phyloP scores from a whole-genome alignment of 2,329 filamentous ascomycete genomes.

The Pleoardoris graminearum region DNA sequence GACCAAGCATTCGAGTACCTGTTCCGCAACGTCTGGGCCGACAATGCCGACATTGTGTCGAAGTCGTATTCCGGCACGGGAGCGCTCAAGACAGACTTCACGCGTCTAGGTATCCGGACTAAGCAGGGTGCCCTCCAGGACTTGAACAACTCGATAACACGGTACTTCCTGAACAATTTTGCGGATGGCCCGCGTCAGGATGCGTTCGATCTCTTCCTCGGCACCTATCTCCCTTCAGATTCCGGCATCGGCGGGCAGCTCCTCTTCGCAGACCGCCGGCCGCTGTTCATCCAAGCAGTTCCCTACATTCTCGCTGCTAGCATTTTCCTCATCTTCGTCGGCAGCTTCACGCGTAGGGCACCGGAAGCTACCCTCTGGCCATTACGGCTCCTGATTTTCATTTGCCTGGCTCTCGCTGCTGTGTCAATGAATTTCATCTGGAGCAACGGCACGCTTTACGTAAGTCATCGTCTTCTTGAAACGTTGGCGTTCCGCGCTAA shows the following conservation, averaged over 20 bases:
- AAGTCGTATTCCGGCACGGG: slow-evolving; percentile 93
- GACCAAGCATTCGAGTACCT: slow-evolving; percentile 82
- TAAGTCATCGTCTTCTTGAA: slow-evolving; percentile 57
- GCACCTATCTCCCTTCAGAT: slow-evolving; percentile 76
- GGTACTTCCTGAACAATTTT: slow-evolving; percentile 95
- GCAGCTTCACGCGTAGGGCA: slow-evolving; percentile 69
- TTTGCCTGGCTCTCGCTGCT: slow-evolving; percentile 71
- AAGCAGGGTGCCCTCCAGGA: slow-evolving; percentile 83
- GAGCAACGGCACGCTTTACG: slow-evolving; percentile 87
- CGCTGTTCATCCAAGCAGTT: slow-evolving; percentile 86
- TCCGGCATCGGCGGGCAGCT: slow-evolving; percentile 71
- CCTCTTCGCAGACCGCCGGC: slow-evolving; percentile 82
- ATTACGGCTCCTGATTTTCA: slow-evolving; percentile 76
- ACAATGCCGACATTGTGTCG: slow-evolving; percentile 95
- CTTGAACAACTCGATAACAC: slow-evolving; percentile 81
- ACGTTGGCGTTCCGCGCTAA: slow-evolving; percentile 8
- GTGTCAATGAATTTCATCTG: slow-evolving; percentile 80
- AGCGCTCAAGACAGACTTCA: slow-evolving; percentile 97
- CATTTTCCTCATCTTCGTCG: slow-evolving; percentile 78
- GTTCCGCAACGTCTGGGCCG: slow-evolving; percentile 97
- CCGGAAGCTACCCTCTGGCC: slow-evolving; percentile 79
- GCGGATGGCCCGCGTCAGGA: slow-evolving; percentile 91
- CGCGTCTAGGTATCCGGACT: slow-evolving; percentile 87
- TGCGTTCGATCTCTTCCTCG: slow-evolving; percentile 91
- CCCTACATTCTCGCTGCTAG: slow-evolving; percentile 89